phyloP scores from a whole-genome alignment of 768 basidiomycete genomes.

The Vishniacozyma victoriae region DNA sequence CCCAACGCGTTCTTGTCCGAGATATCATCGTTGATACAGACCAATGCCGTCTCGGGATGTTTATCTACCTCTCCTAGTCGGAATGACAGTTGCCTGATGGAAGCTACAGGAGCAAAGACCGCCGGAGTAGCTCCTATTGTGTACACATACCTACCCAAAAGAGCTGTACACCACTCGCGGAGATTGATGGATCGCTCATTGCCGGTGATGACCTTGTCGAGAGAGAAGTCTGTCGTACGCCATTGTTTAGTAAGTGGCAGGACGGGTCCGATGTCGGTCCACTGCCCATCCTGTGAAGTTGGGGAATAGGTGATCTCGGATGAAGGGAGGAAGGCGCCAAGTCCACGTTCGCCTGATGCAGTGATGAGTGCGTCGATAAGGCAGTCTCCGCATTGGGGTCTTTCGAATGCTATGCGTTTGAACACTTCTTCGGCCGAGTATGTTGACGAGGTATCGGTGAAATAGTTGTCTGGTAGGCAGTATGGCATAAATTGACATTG shows the following conservation, averaged over 20 bases:
- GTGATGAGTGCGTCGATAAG: slow-evolving; percentile 37
- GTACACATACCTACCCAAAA: too few relatives aligned
- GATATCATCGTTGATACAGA: slow-evolving; percentile 43
- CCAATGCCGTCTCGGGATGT: slow-evolving; percentile 18
- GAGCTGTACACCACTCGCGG: slow-evolving; percentile 33
- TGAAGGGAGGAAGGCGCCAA: slow-evolving; percentile 35
- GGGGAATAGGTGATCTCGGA: slow-evolving; percentile 7
- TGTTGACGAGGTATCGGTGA: slow-evolving; percentile 1
- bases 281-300: background rate
- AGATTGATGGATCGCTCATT: slow-evolving; percentile 20
- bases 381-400: slow-evolving; percentile 43
- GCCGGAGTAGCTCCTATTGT: slow-evolving; percentile 26
- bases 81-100: slow-evolving; percentile 5
- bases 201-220: too few relatives aligned
- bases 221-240: slow-evolving; percentile 34
- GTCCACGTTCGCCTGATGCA: slow-evolving; percentile 30
- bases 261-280: slow-evolving; percentile 31
- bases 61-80: slow-evolving; percentile 14
- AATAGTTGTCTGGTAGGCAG: slow-evolving; percentile 29
- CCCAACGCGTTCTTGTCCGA: slow-evolving; percentile 17
- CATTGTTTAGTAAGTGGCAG: slow-evolving; percentile 35
- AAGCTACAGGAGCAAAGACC: slow-evolving; percentile 24
- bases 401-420: slow-evolving; percentile 32
- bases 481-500: slow-evolving; percentile 2
- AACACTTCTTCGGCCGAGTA: slow-evolving; percentile 32